Evolutionary conservation across 2,329 filamentous ascomycete species (phyloP).

Genomic region (Aspergillus viridinutans): DNA sequence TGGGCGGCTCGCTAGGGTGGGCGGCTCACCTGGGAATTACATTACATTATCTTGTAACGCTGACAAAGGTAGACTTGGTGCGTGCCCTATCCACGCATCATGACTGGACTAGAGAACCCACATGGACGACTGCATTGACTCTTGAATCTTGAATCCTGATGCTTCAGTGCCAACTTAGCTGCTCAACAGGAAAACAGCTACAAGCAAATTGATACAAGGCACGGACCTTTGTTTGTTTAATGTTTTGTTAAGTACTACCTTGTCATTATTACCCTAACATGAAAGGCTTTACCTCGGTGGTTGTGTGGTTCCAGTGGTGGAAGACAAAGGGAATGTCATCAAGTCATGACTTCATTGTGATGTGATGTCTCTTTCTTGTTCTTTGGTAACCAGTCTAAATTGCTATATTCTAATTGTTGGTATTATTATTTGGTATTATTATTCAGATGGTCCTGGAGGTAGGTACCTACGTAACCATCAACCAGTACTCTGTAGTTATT

Average conservation of each 20-base stretch:
- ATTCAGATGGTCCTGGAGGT: too few relatives aligned
- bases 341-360: neutral
- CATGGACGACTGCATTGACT: neutral
- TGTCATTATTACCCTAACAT: neutral
- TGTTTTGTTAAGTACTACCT: neutral
- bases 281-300: neutral
- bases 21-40: too few relatives aligned
- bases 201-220: neutral
- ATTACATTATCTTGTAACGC: neutral
- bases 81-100: neutral
- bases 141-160: neutral
- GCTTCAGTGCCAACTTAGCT: neutral
- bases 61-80: neutral
- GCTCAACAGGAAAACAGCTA: neutral
- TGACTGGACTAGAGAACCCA: neutral
- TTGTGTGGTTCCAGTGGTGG: neutral
- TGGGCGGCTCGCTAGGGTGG: too few relatives aligned
- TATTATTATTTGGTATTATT: neutral
- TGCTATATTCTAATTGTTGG: neutral
- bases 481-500: neutral
- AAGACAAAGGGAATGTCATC: neutral
- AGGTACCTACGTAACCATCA: neutral
- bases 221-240: neutral
- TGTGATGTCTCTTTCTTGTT: neutral
- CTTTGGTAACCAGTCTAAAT: neutral